Conservation (phyloP, 208 protist genomes). For the Angomonas desouzai region DNA sequence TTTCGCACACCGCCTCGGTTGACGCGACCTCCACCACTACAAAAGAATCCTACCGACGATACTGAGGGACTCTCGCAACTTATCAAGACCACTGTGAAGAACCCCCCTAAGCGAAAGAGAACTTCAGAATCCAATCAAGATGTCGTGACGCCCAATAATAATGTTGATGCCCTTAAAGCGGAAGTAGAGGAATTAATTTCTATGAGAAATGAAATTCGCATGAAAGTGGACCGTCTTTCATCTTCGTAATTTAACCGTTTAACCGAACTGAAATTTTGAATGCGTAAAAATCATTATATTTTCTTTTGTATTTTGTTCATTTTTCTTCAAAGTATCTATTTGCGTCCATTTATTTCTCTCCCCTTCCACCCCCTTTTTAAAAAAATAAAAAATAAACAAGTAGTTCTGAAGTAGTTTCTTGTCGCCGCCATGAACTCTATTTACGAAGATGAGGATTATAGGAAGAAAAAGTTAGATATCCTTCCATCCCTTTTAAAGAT, state of each 20-base stretch:
- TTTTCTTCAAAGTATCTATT: no score
- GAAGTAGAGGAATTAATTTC: not conserved
- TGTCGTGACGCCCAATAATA: no score
- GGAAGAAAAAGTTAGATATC: conserved; percentile 70
- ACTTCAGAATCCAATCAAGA: no score
- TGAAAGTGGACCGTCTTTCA: not conserved
- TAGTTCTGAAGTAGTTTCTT: not conserved
- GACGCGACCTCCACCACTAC: not conserved
- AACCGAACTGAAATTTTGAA: no score
- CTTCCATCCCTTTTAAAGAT: conserved; percentile 82
- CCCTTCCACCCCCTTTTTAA: not conserved
- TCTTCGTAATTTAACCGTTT: not conserved
- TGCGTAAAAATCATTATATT: not conserved
- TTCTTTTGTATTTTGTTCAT: not conserved
- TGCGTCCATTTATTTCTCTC: no score
- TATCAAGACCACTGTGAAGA: not conserved
- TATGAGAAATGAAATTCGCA: not conserved
- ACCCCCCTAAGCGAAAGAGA: not conserved
- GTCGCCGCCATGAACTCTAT: not conserved
- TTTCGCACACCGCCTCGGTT: not conserved
- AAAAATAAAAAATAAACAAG: no score
- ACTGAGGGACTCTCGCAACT: not conserved
- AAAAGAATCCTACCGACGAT: conserved; percentile 1
- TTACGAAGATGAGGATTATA: conserved; percentile 44
- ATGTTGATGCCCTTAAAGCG: no score